These are phyloP conservation scores for Acer campestre DNA, from an alignment of 345 rosid genomes.

Conservation along the genomic window DNA sequence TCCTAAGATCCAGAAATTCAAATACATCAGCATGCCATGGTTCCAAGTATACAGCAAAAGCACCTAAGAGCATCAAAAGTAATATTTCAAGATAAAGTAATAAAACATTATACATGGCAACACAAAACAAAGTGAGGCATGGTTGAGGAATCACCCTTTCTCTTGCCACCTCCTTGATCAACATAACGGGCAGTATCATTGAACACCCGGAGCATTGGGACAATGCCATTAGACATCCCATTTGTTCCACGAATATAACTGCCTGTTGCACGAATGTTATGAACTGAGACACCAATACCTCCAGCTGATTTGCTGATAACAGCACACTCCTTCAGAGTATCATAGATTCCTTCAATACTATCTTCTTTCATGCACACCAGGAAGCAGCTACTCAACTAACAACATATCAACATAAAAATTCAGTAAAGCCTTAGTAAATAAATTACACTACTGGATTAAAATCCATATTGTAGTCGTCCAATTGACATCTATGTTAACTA, in stretches of 20 bases:
- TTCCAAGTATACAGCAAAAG: constrained; percentile 88
- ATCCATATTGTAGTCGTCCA: not conserved
- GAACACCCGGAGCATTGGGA: constrained; percentile 81
- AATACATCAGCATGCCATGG: constrained; percentile 87
- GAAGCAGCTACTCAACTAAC: constrained; percentile 91
- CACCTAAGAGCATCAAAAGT: constrained; percentile 44
- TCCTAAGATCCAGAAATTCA: constrained; percentile 73
- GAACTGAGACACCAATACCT: constrained; percentile 88
- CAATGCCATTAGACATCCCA: constrained; percentile 83
- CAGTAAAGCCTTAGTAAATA: not conserved
- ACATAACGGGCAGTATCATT: constrained; percentile 90
- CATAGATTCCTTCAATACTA: constrained; percentile 93
- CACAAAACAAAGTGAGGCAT: not conserved
- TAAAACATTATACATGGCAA: not conserved
- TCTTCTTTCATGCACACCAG: constrained; percentile 92
- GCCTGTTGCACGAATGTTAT: constrained; percentile 80
- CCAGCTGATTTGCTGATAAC: constrained; percentile 96
- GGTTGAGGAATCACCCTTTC: constrained; percentile 53
- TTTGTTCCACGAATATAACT: constrained; percentile 80
- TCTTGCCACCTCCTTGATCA: constrained; percentile 91
- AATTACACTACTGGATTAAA: not conserved
- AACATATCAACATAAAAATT: constrained; percentile 1
- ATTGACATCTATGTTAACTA: not conserved
- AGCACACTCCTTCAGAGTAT: constrained; percentile 91
- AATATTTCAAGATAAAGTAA: not conserved